phyloP scores from a whole-genome alignment of 2,329 filamentous ascomycete genomes.

The Aspergillus tamarii region DNA sequence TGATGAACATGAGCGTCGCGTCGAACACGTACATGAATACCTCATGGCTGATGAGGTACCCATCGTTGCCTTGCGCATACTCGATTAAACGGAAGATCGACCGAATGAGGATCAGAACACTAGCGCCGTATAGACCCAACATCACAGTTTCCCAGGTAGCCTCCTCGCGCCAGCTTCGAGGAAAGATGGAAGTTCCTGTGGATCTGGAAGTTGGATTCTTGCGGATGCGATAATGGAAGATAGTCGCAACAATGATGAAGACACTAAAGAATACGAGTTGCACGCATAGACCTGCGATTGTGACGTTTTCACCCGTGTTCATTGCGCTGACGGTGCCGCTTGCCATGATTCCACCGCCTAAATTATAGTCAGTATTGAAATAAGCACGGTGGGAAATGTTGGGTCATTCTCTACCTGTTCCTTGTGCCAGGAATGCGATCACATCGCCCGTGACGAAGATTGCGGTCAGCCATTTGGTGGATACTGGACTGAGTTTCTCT shows the following conservation, averaged over 20 bases:
- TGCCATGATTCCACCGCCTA: conserved; percentile 8
- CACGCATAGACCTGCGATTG: conserved; percentile 24
- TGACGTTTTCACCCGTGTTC: conserved; percentile 23
- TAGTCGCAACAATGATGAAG: conserved; percentile 18
- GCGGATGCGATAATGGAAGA: conserved; percentile 25
- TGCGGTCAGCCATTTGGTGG: conserved; percentile 39
- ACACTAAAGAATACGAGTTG: conserved; percentile 28
- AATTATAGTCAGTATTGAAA: not conserved
- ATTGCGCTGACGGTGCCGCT: not conserved
- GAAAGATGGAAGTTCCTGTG: not conserved
- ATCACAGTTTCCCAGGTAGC: conserved; percentile 3
- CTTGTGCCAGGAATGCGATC: conserved; percentile 37
- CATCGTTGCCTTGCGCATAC: conserved; percentile 25
- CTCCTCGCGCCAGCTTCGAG: not conserved
- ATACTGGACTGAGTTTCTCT: conserved; percentile 36
- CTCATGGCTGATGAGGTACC: conserved; percentile 27
- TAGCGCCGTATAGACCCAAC: not conserved
- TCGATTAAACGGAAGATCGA: conserved; percentile 27
- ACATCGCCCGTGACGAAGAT: conserved; percentile 41
- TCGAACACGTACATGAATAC: conserved; percentile 28
- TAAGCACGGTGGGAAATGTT: not conserved
- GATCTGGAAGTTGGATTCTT: not conserved
- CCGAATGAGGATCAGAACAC: conserved; percentile 23
- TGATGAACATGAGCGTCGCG: conserved; percentile 16
- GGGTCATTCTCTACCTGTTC: conserved; percentile 22